Evolutionary conservation across 1,139 yeast genomes (phyloP).

Genomic region (Zygoascus hellenicus): DNA sequence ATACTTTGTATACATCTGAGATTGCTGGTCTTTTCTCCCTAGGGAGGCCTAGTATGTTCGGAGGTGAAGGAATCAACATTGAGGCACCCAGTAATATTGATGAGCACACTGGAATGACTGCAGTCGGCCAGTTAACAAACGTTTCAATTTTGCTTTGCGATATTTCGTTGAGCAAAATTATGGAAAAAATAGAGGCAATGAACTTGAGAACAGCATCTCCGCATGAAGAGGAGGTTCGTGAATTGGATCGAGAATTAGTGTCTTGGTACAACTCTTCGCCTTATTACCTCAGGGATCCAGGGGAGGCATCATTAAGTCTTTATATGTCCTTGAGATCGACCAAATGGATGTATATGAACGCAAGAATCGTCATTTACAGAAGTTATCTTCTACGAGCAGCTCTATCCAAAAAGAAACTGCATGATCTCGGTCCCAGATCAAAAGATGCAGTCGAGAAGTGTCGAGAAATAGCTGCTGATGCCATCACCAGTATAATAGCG

Average conservation of each 20-base stretch:
- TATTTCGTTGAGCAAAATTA: slow-evolving; percentile 4
- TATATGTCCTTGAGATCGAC: background rate
- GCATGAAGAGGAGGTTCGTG: slow-evolving; percentile 1
- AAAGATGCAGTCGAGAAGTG: slow-evolving; percentile 3
- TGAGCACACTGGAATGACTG: slow-evolving; percentile 2
- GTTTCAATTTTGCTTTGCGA: background rate
- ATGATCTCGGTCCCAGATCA: background rate
- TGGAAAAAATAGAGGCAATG: slow-evolving; percentile 2
- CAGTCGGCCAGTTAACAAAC: background rate
- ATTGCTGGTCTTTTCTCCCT: slow-evolving; percentile 9
- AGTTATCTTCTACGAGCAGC: slow-evolving; percentile 5
- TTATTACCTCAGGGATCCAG: slow-evolving; percentile 1
- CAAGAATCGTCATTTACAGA: slow-evolving; percentile 4
- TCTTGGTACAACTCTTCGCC: slow-evolving; percentile 6
- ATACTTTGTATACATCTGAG: slow-evolving; percentile 10
- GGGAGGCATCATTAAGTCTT: background rate
- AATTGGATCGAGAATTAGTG: slow-evolving; percentile 2
- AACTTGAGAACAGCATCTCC: slow-evolving; percentile 5
- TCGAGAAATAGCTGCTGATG: background rate
- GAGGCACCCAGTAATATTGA: slow-evolving; percentile 7
- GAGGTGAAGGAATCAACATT: slow-evolving; percentile 4
- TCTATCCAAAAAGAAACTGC: background rate
- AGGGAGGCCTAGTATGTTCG: slow-evolving; percentile 12
- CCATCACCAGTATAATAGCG: background rate
- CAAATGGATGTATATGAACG: slow-evolving; percentile 6